Evolutionary conservation across 2,329 filamentous ascomycete species (phyloP).

Genomic region (Colletotrichum tamarilloi): DNA sequence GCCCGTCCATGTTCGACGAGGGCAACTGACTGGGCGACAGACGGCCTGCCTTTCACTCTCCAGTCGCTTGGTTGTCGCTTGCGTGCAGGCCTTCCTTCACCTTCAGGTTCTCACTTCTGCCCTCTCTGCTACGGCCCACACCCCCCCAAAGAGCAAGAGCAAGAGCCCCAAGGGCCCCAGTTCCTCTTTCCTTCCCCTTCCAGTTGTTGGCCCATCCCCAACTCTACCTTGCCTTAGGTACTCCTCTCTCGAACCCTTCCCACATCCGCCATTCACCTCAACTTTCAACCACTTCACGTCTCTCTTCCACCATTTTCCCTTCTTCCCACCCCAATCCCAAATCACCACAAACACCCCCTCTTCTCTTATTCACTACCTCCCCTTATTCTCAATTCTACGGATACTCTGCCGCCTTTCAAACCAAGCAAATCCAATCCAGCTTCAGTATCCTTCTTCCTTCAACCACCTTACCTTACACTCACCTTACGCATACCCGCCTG

Average conservation of each 20-base stretch:
- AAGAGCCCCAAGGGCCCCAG: neutral
- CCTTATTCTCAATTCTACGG: conserved; percentile 11
- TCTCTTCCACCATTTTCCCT: conserved; percentile 3
- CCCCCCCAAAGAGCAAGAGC: neutral
- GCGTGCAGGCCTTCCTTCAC: conserved; percentile 7
- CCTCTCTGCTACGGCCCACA: neutral
- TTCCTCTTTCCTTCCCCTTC: neutral
- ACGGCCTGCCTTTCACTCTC: neutral
- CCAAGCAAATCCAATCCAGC: neutral
- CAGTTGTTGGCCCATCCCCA: conserved; percentile 6
- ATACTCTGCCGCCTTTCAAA: neutral
- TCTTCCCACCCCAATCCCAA: conserved; percentile 1
- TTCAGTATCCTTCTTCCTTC: conserved; percentile 17
- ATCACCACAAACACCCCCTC: conserved; percentile 4
- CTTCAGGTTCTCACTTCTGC: neutral
- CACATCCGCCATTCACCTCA: conserved; percentile 9
- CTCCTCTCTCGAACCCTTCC: conserved; percentile 27
- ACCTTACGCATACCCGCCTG: conserved; percentile 9
- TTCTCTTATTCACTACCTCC: conserved; percentile 26
- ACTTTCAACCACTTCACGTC: conserved; percentile 22
- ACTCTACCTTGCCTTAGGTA: neutral
- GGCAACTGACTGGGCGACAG: conserved; percentile 5
- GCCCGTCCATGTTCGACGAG: conserved; percentile 28
- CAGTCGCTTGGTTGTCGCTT: conserved; percentile 12
- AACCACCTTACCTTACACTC: neutral